Conservation (phyloP, 2,329 filamentous ascomycete genomes). For the Metarhizium brunneum region DNA sequence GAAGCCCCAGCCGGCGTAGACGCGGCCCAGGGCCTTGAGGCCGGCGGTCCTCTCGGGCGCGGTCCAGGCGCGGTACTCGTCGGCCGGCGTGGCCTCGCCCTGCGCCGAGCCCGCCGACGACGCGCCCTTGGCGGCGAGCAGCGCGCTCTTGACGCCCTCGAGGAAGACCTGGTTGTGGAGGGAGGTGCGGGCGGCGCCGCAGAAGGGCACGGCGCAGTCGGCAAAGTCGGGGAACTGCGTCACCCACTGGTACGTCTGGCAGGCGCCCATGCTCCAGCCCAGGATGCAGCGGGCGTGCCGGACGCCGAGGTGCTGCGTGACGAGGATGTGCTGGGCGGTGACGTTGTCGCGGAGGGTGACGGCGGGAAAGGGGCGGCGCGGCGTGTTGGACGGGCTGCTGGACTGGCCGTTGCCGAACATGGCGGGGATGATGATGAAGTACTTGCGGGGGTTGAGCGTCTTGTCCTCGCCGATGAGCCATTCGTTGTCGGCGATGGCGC, state of each 20-base stretch:
- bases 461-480: constrained; percentile 63
- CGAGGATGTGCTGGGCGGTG: constrained; percentile 33
- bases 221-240: constrained; percentile 39
- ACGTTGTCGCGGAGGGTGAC: constrained; percentile 42
- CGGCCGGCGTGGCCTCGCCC: constrained; percentile 16
- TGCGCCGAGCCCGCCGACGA: constrained; percentile 41
- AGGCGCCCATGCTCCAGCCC: constrained; percentile 49
- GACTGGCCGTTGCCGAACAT: constrained; percentile 46
- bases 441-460: constrained; percentile 47
- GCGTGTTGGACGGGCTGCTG: constrained; percentile 40
- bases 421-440: constrained; percentile 41
- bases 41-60: constrained; percentile 32
- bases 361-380: constrained; percentile 28
- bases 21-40: constrained; percentile 63
- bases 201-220: constrained; percentile 36
- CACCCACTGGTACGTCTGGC: constrained; percentile 42
- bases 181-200: constrained; percentile 39
- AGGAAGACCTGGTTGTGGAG: constrained; percentile 45
- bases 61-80: constrained; percentile 17
- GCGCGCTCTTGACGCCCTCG: constrained; percentile 40
- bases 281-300: constrained; percentile 34
- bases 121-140: constrained; percentile 28
- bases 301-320: constrained; percentile 33
- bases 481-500: constrained; percentile 58
- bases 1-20: constrained; percentile 76